Evolutionary conservation across 192 early-diverging fungal species (phyloP).

Genomic region (Coemansia sp.): DNA sequence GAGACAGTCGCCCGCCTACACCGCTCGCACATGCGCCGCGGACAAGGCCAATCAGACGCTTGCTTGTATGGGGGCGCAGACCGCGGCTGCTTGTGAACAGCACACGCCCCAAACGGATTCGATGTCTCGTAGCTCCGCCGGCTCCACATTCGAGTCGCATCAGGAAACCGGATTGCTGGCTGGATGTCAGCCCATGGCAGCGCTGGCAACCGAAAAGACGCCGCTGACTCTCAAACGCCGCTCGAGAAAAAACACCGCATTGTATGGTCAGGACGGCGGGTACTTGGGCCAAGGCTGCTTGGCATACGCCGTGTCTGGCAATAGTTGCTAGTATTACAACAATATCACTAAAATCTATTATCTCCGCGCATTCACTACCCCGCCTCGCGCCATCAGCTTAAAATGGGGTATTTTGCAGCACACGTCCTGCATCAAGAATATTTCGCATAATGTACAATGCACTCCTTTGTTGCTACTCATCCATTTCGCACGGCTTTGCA

Average conservation of each 20-base stretch:
- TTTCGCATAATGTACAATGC: no score
- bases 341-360: no score
- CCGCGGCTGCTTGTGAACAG: neutral
- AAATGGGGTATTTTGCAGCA: no score
- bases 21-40: neutral
- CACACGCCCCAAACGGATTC: conserved; percentile 2
- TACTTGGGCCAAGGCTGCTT: neutral
- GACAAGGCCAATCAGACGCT: neutral
- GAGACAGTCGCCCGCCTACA: neutral
- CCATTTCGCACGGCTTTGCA: no score
- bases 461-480: no score
- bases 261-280: neutral
- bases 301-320: neutral
- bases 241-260: neutral
- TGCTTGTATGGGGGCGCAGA: conserved; percentile 4
- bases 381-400: no score
- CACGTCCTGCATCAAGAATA: no score
- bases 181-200: conserved; percentile 12
- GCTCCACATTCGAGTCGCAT: conserved; percentile 15
- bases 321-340: neutral
- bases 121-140: conserved; percentile 18
- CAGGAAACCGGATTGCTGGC: neutral
- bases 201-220: neutral
- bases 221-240: no score
- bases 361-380: no score